phyloP scores from a whole-genome alignment of 2,329 filamentous ascomycete genomes.

The Fusarium phyllophilum region DNA sequence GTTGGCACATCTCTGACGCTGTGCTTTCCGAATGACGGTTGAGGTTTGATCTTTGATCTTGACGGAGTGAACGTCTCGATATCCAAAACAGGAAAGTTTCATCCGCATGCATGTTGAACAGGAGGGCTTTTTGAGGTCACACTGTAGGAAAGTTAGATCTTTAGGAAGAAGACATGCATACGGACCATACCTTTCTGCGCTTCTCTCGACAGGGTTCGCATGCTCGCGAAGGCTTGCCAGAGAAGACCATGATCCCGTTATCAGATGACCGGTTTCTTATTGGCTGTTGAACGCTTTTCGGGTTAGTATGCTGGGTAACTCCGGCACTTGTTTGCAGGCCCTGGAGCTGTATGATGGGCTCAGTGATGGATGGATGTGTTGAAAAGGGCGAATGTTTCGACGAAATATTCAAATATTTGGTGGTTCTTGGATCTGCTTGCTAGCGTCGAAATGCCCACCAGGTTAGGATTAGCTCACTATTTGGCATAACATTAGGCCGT shows the following conservation, averaged over 20 bases:
- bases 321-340: rapidly evolving
- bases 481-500: neutral
- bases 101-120: slow-evolving; percentile 3
- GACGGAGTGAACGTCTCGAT: neutral
- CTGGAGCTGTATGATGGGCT: neutral
- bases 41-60: slow-evolving; percentile 5
- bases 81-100: neutral
- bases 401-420: neutral
- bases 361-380: neutral
- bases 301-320: rapidly evolving
- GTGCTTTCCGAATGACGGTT: neutral
- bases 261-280: neutral
- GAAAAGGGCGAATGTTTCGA: neutral
- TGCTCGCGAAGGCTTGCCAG: neutral
- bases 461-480: neutral
- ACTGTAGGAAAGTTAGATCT: neutral
- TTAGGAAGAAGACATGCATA: too few species aligned
- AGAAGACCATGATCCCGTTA: neutral
- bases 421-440: neutral
- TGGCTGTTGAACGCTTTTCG: neutral
- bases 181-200: neutral
- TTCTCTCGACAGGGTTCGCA: slow-evolving; percentile 4
- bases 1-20: neutral
- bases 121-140: neutral
- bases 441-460: slow-evolving; percentile 3